phyloP scores from a whole-genome alignment of 768 basidiomycete genomes.

The Boletellus ananas region DNA sequence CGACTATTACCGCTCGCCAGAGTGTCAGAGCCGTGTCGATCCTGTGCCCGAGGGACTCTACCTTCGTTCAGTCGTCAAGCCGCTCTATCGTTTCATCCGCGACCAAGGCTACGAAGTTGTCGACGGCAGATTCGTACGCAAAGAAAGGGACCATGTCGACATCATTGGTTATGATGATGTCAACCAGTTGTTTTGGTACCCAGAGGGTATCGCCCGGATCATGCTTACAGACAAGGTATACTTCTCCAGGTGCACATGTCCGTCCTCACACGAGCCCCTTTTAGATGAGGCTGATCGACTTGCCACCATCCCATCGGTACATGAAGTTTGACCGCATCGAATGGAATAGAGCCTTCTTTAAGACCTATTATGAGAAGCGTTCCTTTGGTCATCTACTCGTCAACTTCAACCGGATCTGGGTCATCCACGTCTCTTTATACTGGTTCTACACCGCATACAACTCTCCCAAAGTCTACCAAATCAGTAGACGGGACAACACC shows the following conservation, averaged over 20 bases:
- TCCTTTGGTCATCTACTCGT: slow-evolving; percentile 95
- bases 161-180: slow-evolving; percentile 99
- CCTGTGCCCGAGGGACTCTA: slow-evolving; percentile 96
- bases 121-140: slow-evolving; percentile 90
- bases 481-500: slow-evolving; percentile 29
- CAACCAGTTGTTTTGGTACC: slow-evolving; percentile 99
- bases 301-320: slow-evolving; percentile 88
- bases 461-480: slow-evolving; percentile 78
- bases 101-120: slow-evolving; percentile 97
- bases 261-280: neutral
- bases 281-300: slow-evolving; percentile 86
- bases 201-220: slow-evolving; percentile 94
- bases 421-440: slow-evolving; percentile 91
- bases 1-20: slow-evolving; percentile 98
- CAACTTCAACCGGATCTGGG: slow-evolving; percentile 99
- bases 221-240: slow-evolving; percentile 81
- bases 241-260: neutral
- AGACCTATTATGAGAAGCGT: slow-evolving; percentile 97
- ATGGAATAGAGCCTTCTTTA: slow-evolving; percentile 97
- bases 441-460: slow-evolving; percentile 97
- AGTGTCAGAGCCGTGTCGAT: slow-evolving; percentile 90
- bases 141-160: slow-evolving; percentile 88
- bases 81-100: slow-evolving; percentile 92
- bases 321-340: slow-evolving; percentile 97
- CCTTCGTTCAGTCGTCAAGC: slow-evolving; percentile 84